Evolutionary conservation across 306 rosid species (phyloP), one percentile per base, ranked within the genome.

Genomic region (Casuarina equisetifolia): DNA sequence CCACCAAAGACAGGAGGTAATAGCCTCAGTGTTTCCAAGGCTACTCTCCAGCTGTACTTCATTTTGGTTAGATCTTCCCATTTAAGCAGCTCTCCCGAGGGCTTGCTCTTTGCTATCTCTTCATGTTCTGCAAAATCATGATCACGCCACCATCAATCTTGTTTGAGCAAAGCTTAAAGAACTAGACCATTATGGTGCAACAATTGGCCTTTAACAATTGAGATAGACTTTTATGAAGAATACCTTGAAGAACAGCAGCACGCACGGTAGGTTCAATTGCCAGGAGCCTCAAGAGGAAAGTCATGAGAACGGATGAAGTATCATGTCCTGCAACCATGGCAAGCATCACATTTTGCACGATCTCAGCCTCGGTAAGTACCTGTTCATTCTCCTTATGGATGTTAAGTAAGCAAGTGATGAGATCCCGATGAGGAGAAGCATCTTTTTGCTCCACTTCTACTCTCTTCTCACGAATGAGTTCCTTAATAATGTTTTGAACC

Each of bases 21-120:
- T 1, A 25, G 0, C 32, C 32, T 25, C 32, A 25, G 32, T 25
- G 32, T 25, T 25, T 25, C 32, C 32, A 25, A 25, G 74, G 92
- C 96, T 63, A 90, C 93, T 85, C 81, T 85, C 94, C 98, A 91
- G 32, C 94, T 90, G 89, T 85, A 87, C 88, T 89, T 94, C 98
- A 91, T 94, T 85, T 90, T 85, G 70, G 85, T 69, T 70, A 91
- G 86, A 86, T 94, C 97, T 84, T 89, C 89, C 96, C 96, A 94
- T 0, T 85, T 90, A 25, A 25, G 32, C 0, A 83, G 19, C 75
- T 89, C 90, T 52, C 90, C 90, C 6, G 80, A 25, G 32, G 32
- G 32, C 32, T 25, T 25, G 32, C 32, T 25, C 32, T 25, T 25
- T 16, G 80, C 89, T 84, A 89, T 87, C 76, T 87, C 91, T 85